These are phyloP conservation scores for Lipomyces orientalis DNA, from an alignment of 805 yeast genomes.

Conservation along the genomic window DNA sequence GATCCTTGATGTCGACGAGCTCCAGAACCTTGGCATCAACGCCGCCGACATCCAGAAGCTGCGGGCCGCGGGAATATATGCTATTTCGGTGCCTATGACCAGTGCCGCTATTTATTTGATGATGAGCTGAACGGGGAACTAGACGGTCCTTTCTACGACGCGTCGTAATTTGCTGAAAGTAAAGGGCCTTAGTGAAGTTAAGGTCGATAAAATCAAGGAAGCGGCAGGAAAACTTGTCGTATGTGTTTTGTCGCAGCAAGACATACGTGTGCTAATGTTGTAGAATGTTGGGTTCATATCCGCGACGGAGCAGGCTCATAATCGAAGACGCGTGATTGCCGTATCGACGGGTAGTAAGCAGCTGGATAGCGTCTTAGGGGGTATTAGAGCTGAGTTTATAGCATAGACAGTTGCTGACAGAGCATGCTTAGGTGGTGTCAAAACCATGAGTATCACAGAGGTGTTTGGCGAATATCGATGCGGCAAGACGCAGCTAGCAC, in stretches of 20 bases:
- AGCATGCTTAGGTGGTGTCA: slow-evolving; percentile 56
- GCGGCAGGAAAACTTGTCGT: slow-evolving; percentile 69
- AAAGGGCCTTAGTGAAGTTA: slow-evolving; percentile 75
- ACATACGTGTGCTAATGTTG: slow-evolving; percentile 3
- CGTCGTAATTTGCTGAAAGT: slow-evolving; percentile 67
- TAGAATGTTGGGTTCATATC: slow-evolving; percentile 74
- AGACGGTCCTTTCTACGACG: slow-evolving; percentile 64
- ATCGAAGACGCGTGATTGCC: slow-evolving; percentile 66
- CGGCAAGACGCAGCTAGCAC: slow-evolving; percentile 83
- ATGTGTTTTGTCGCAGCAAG: slow-evolving; percentile 43
- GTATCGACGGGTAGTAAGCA: slow-evolving; percentile 76
- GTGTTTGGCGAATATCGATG: slow-evolving; percentile 82
- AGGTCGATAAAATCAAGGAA: slow-evolving; percentile 75
- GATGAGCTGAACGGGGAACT: background rate
- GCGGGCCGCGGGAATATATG: slow-evolving; percentile 69
- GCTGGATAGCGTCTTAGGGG: slow-evolving; percentile 71
- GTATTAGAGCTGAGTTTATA: background rate
- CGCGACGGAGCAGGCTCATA: slow-evolving; percentile 69
- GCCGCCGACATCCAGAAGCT: slow-evolving; percentile 73
- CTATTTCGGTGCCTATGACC: slow-evolving; percentile 60
- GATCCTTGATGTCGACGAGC: slow-evolving; percentile 38
- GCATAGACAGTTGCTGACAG: background rate
- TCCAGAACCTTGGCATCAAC: slow-evolving; percentile 58
- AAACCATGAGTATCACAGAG: slow-evolving; percentile 78
- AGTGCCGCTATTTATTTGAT: slow-evolving; percentile 31